A percentile compares a stretch with the other conserved stretches of the same genome.
Evolutionary conservation across 345 rosid genomes (phyloP).

Genomic region (Carallia pectinifolia): DNA sequence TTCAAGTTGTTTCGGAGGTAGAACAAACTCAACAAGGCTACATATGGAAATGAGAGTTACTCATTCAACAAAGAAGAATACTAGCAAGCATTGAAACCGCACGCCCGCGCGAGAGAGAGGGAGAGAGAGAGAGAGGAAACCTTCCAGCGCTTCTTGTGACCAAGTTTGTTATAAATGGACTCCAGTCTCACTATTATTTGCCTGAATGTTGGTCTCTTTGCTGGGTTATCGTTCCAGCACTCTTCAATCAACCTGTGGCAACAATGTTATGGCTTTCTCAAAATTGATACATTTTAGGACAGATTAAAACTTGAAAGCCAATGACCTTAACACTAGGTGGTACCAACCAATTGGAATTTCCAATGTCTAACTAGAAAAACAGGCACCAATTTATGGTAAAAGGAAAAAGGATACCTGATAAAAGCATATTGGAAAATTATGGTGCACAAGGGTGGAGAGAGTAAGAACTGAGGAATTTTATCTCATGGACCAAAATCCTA

Average conservation of each 20-base stretch:
- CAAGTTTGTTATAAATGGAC: conserved; percentile 42
- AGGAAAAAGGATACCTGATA: background rate
- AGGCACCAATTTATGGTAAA: background rate
- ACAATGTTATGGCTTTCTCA: too few species aligned
- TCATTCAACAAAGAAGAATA: background rate
- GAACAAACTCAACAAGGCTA: background rate
- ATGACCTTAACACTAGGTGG: background rate
- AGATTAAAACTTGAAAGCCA: background rate
- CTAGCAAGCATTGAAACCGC: background rate
- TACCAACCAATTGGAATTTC: background rate
- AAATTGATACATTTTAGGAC: too few species aligned
- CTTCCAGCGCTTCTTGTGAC: conserved; percentile 82
- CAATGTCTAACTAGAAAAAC: too few species aligned
- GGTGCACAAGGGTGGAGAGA: background rate
- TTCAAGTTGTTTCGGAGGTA: background rate
- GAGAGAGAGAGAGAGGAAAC: conserved; percentile 30
- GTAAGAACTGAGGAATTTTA: background rate
- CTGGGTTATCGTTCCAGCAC: conserved; percentile 83
- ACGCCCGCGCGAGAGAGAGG: background rate
- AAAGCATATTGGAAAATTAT: background rate
- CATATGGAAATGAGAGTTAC: background rate
- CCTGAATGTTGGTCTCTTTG: conserved; percentile 77
- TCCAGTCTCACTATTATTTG: conserved; percentile 65
- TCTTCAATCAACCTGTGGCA: conserved; percentile 73
- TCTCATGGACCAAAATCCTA: background rate